Evolutionary conservation across 495 filamentous ascomycete genomes (phyloP), one percentile per base, ranked within the genome.

Genomic region (Penicillium egyptiacum): DNA sequence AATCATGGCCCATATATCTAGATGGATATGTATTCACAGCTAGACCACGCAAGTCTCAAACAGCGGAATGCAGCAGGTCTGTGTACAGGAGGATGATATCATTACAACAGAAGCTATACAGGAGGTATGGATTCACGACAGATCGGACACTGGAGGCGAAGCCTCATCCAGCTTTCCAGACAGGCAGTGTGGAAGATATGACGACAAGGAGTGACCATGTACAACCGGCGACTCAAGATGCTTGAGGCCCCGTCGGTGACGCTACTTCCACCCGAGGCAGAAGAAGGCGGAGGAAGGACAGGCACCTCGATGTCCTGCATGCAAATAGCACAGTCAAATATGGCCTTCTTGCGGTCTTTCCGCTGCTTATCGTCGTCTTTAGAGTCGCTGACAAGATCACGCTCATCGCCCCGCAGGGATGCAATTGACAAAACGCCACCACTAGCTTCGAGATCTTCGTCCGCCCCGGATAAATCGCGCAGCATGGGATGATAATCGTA

Each of bases 181-280:
- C 94, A 98, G 49, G 83, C 78, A 45, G 88, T 95, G 68, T 98
- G 94, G 68, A 98, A 98, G 23, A 96, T 92, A 76, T 98, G 94
- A 52, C 91, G 81, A 69, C 94, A 98, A 33, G 94, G 93, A 51
- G 94, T 98, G 23, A 98, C 91, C 94, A 98, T 98, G 70, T 97
- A 97, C 52, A 79, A 74, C 46, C 91, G 81, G 53, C 93, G 78
- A 23, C 87, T 88, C 55, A 96, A 78, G 50, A 96, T 81, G 22
- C 84, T 88, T 2, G 83, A 75, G 39, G 89, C 81, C 19, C 85
- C 84, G 12, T 85, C 84, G 10, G 75, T 66, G 72, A 85, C 64
- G 44, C 74, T 78, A 51, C 68, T 77, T 48, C 73, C 69, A 55
- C 67, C 69, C 16, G 71, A 68, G 22, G 74, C 76, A 59, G 81